Base-by-base conservation (phyloP, 1,139 yeast genomes). In the Pichia cactophila region DNA sequence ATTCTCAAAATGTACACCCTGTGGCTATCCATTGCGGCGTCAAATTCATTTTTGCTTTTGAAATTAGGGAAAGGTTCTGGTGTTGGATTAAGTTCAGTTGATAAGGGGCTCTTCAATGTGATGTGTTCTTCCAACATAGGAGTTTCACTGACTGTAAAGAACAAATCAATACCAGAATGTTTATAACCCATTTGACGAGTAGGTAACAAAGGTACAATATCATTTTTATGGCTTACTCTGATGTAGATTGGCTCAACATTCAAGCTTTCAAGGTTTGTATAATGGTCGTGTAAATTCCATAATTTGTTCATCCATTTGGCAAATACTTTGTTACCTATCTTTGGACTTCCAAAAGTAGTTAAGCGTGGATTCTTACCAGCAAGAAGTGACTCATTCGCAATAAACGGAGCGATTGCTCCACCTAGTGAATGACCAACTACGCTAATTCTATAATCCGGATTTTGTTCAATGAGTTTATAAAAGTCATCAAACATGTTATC, bases 351-450 rank as follows among this genome's bases (percentile, higher is more conserved):
- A 64, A 69, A 79, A 0, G 83, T 73, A 10, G 82, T 64, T 1
- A 82, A 77, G 41, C 74, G 62, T 0, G 84, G 82, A 7, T 71
- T 63, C 48, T 67, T 69, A 0, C 85, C 86, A 59, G 75, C 58
- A 8, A 75, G 56, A 52, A 70, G 69, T 50, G 79, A 70, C 58
- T 83, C 89, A 28, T 80, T 69, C 0, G 84, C 89, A 11, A 79
- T 72, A 38, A 85, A 64, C 14, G 72, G 64, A 0, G 88, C 83
- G 49, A 83, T 65, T 0, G 88, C 87, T 3, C 83, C 92, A 1
- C 92, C 94, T 31, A 84, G 63, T 0, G 92, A 84, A 65, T 84
- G 92, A 0, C 92, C 92, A 2, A 78, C 67, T 2, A 83, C 70
- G 4, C 76, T 71, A 16, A 83, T 55, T 41, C 70, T 63, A 60